Conservation (phyloP, 2,329 filamentous ascomycete genomes). For the Setomelanomma holmii region DNA sequence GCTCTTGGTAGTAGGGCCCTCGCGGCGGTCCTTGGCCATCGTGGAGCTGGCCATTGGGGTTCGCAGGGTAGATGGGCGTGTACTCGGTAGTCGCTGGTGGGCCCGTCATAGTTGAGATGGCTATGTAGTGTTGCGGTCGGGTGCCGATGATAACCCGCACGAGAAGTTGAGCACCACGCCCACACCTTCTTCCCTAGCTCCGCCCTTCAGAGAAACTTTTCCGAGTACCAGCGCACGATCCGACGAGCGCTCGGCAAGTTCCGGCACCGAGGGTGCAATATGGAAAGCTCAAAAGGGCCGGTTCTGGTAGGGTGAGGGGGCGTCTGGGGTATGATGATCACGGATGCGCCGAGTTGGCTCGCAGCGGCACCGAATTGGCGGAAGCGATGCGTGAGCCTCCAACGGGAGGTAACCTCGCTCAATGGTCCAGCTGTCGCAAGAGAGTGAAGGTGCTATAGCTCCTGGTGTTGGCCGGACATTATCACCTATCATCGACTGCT, state of each 20-base stretch:
- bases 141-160: slow-evolving; percentile 16
- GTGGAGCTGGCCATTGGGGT: slow-evolving; percentile 12
- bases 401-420: background rate
- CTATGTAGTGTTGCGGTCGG: slow-evolving; percentile 18
- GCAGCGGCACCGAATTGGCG: no score
- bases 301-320: background rate
- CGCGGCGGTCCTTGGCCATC: slow-evolving; percentile 21
- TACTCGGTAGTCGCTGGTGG: slow-evolving; percentile 38
- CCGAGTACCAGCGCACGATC: background rate
- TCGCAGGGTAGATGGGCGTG: slow-evolving; percentile 42
- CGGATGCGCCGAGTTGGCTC: background rate
- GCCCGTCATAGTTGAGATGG: slow-evolving; percentile 6
- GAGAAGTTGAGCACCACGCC: no score
- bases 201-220: background rate
- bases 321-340: background rate
- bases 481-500: no score
- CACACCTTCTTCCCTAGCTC: background rate
- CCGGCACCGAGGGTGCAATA: slow-evolving; percentile 1
- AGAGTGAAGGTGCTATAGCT: no score
- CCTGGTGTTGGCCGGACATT: no score
- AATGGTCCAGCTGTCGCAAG: background rate
- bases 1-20: slow-evolving; percentile 30
- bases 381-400: no score
- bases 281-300: background rate
- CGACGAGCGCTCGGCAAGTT: background rate